These are phyloP conservation scores for Rhazya stricta DNA, from an alignment of 257 asterid species.

Conservation along the genomic window DNA sequence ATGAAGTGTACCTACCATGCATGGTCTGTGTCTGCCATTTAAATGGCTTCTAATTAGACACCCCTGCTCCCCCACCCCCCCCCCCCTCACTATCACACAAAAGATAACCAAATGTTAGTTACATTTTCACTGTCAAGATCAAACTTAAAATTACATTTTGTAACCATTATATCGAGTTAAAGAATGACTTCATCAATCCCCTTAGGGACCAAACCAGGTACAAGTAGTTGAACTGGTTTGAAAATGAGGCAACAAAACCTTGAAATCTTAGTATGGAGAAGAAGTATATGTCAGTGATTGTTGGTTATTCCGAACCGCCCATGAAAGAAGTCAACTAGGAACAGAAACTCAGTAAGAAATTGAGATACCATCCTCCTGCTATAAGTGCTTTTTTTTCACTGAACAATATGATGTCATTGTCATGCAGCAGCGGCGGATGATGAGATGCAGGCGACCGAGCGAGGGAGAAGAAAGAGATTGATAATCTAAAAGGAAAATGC, in stretches of 20 bases:
- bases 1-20: conserved; percentile 59
- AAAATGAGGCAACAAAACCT: conserved; percentile 17
- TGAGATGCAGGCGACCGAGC: background rate
- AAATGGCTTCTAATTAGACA: conserved; percentile 42
- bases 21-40: conserved; percentile 71
- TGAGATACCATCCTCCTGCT: background rate
- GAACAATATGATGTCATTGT: background rate
- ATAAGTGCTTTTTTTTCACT: background rate
- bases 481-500: background rate
- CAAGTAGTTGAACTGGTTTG: conserved; percentile 29
- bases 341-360: background rate
- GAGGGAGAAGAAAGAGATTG: background rate
- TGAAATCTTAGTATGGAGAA: background rate
- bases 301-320: background rate
- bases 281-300: conserved; percentile 9
- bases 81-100: conserved; percentile 35
- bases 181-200: too few species aligned
- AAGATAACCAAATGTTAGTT: background rate
- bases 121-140: too few species aligned
- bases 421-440: background rate
- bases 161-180: too few species aligned
- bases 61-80: conserved; percentile 26
- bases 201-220: conserved; percentile 1
- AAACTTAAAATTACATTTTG: background rate
- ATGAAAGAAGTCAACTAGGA: conserved; percentile 17